Conservation (phyloP, 345 rosid species). For the Pistacia vera region DNA sequence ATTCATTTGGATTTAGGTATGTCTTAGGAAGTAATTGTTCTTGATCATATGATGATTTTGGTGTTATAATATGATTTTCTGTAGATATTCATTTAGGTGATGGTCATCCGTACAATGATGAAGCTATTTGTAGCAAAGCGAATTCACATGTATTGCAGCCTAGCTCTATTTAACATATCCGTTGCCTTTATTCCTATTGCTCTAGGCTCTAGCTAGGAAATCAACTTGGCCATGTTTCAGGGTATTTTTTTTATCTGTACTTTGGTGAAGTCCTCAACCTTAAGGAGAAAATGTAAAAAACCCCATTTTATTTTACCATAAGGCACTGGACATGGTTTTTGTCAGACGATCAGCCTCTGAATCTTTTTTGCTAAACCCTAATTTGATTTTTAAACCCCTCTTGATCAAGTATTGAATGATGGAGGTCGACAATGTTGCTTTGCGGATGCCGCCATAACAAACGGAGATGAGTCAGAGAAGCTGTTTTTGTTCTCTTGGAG, state of each 20-base stretch:
- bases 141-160: too few species aligned
- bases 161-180: too few species aligned
- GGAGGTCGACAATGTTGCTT: neutral
- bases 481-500: slow-evolving; percentile 5
- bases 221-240: neutral
- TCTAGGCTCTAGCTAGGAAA: neutral
- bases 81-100: neutral
- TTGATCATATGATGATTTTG: too few species aligned
- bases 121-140: neutral
- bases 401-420: neutral
- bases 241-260: too few species aligned
- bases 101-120: neutral
- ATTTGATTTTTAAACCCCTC: too few species aligned
- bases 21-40: neutral
- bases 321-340: neutral
- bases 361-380: neutral
- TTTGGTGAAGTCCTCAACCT: neutral
- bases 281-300: too few species aligned
- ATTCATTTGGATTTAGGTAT: neutral
- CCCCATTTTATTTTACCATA: too few species aligned
- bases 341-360: neutral
- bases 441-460: neutral
- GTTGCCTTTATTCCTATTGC: too few species aligned
- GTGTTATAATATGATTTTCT: neutral
- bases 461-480: neutral